Evolutionary conservation across 2,329 filamentous ascomycete genomes (phyloP), one percentile per base, ranked within the genome.

Genomic region (Leptographium flavum): DNA sequence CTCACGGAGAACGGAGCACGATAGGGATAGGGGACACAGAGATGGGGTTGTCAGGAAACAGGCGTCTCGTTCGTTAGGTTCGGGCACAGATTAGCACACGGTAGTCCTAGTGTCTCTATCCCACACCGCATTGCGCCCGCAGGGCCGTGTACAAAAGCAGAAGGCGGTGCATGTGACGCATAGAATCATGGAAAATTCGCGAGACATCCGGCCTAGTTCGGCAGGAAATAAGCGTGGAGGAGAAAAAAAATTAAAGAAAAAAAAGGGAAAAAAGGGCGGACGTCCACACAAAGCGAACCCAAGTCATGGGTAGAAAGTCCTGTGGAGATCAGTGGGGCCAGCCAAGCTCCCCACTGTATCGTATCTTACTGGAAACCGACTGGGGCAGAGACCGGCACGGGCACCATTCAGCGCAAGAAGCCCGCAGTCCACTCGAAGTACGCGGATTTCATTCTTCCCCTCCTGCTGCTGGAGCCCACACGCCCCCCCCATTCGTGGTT

Each of bases 271-370:
- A 41, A 31, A 41, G 30, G 7, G n/a, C n/a, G n/a, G 39, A 42
- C 22, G 30, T 11, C 8, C n/a, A 30, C 39, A 31, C 25, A 31
- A 30, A 41, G 39, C 27, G 13, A 25, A 14, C 5, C 25, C 11
- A 14, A 28, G 17, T 41, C 31, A 33, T 41, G 41, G 31, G 41
- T 36, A 22, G 22, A n/a, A 36, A 36, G 31, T 28, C 41, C 41
- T 43, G 41, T 43, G 41, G 41, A 42, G 40, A 43, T 43, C 41
- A 43, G 41, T 43, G 41, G 41, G 23, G 21, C 22, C 41, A 23
- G 3, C 6, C 23, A 39, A 21, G 41, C 41, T 43, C 41, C 17
- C 31, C 41, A 36, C 32, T 36, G n/a, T n/a, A n/a, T n/a, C n/a
- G n/a, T 36, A 35, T 27, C 23, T 19, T 28, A 43, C 41, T 42